Conservation (phyloP, 306 rosid genomes). For the Corylus avellana region DNA sequence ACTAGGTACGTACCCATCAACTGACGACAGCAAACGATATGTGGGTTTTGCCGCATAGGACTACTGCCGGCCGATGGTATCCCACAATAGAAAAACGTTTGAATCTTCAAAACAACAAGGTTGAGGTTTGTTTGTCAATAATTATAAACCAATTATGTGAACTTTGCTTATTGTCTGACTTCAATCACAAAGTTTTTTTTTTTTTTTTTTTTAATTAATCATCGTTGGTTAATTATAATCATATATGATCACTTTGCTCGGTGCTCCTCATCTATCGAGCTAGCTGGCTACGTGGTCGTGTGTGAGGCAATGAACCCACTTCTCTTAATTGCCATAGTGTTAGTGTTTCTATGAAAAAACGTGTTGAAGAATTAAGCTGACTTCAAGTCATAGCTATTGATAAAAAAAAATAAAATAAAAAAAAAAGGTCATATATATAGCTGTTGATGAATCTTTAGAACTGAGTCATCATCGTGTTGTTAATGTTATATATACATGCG, state of each 20-base stretch:
- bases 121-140: slow-evolving; percentile 13
- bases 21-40: neutral
- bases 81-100: neutral
- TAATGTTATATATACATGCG: slow-evolving; percentile 7
- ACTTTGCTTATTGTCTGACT: slow-evolving; percentile 9
- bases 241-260: too few species aligned
- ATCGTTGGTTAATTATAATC: neutral
- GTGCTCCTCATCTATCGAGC: neutral
- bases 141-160: slow-evolving; percentile 6
- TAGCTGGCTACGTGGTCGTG: neutral
- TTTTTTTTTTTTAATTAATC: neutral
- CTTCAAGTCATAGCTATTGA: neutral
- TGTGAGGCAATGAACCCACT: neutral
- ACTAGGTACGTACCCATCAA: neutral
- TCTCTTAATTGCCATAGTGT: neutral
- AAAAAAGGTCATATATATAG: too few species aligned
- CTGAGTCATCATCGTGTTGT: slow-evolving; percentile 23
- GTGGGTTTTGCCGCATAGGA: neutral
- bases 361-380: too few species aligned
- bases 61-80: neutral
- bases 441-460: neutral
- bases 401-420: neutral
- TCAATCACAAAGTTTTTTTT: neutral
- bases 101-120: slow-evolving; percentile 6
- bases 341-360: neutral